Percentiles rank a stretch among this genome's conserved stretches.
These are phyloP conservation scores for Candida silvatica DNA, from an alignment of 805 yeast species.

Conservation along the genomic window DNA sequence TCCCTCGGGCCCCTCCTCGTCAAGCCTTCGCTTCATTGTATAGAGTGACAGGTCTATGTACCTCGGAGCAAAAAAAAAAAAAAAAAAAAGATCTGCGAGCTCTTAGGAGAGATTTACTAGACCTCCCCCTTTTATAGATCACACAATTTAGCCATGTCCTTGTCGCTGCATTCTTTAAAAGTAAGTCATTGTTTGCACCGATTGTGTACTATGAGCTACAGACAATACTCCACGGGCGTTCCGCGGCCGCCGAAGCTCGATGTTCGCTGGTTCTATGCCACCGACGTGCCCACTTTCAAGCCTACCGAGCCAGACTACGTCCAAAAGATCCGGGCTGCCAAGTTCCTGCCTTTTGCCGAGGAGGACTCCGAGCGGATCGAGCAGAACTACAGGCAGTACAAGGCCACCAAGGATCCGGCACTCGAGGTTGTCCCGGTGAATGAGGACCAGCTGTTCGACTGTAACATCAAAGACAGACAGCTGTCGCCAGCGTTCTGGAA, in stretches of 20 bases:
- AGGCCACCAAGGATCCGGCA: slow-evolving; percentile 3
- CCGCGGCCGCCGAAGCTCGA: slow-evolving; percentile 5
- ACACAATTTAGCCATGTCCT: too few relatives aligned
- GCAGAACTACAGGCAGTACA: slow-evolving; percentile 25
- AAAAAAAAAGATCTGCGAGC: too few relatives aligned
- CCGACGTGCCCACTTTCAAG: slow-evolving; percentile 64
- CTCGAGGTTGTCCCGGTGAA: slow-evolving; percentile 47
- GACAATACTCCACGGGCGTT: too few relatives aligned
- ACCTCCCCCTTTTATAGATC: too few relatives aligned
- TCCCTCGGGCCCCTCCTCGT: too few relatives aligned
- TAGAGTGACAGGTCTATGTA: too few relatives aligned
- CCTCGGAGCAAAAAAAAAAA: too few relatives aligned
- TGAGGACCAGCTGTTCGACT: slow-evolving; percentile 75
- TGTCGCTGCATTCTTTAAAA: too few relatives aligned
- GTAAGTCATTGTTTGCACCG: too few relatives aligned
- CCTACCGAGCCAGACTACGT: slow-evolving; percentile 52
- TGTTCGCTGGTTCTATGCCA: slow-evolving; percentile 71
- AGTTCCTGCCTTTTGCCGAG: slow-evolving; percentile 60
- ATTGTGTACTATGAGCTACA: too few relatives aligned
- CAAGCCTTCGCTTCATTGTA: too few relatives aligned
- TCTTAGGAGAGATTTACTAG: too few relatives aligned
- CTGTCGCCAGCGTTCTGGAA: slow-evolving; percentile 77
- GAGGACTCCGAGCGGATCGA: slow-evolving; percentile 61
- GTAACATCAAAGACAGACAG: slow-evolving; percentile 45
- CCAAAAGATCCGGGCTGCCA: slow-evolving; percentile 40